These are phyloP conservation scores for Cicer chorassanicum DNA, from an alignment of 306 rosid species.

Conservation along the genomic window DNA sequence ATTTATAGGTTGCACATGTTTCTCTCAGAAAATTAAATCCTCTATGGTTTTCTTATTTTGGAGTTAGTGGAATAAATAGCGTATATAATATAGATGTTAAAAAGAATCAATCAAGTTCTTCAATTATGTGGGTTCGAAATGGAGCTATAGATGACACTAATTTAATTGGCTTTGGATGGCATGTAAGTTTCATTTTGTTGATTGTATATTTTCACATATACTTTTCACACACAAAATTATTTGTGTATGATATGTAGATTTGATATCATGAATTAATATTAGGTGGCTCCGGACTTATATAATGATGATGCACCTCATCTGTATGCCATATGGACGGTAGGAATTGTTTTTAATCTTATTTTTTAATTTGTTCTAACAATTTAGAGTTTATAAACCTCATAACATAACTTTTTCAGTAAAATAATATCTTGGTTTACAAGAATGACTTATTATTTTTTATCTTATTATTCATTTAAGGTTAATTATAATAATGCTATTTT, in stretches of 20 bases:
- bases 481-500: background rate
- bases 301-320: background rate
- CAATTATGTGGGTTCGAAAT: constrained; percentile 10
- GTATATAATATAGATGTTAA: background rate
- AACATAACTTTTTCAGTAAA: background rate
- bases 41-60: background rate
- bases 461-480: too few relatives aligned
- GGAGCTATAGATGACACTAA: background rate
- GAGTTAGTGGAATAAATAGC: background rate
- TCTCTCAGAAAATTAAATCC: background rate
- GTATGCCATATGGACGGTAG: background rate
- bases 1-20: constrained; percentile 1
- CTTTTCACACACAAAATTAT: background rate
- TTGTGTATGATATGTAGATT: background rate
- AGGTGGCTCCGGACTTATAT: constrained; percentile 4
- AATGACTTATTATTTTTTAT: too few relatives aligned
- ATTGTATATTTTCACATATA: too few relatives aligned
- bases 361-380: background rate
- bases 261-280: background rate
- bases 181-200: background rate
- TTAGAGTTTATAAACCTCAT: too few relatives aligned
- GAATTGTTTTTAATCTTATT: background rate
- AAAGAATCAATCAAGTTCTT: background rate
- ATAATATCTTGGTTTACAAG: too few relatives aligned
- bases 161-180: background rate